Evolutionary conservation across 2,329 filamentous ascomycete species (phyloP).

Genomic region (Dothistroma pini): DNA sequence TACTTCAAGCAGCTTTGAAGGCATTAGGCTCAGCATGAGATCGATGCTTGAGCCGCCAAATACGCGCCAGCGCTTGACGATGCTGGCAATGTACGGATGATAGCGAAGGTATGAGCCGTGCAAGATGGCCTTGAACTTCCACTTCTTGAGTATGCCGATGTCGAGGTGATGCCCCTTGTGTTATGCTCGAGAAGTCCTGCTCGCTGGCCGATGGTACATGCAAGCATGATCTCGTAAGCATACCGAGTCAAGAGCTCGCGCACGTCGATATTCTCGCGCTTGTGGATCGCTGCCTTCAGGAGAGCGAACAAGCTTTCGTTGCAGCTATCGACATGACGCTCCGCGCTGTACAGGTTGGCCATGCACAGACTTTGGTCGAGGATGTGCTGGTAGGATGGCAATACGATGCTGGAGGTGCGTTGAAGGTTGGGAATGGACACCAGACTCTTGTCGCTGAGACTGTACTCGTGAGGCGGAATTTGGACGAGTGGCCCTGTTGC

Average conservation of each 20-base stretch:
- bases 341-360: conserved; percentile 17
- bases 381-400: background rate
- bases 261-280: conserved; percentile 12
- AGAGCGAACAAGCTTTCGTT: conserved; percentile 15
- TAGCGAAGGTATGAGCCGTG: conserved; percentile 26
- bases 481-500: conserved; percentile 19
- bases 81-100: conserved; percentile 17
- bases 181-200: conserved; percentile 19
- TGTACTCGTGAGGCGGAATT: conserved; percentile 10
- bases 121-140: conserved; percentile 21
- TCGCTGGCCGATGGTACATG: conserved; percentile 19
- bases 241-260: conserved; percentile 19
- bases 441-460: conserved; percentile 5
- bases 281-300: conserved; percentile 4
- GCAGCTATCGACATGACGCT: conserved; percentile 21
- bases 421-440: conserved; percentile 4
- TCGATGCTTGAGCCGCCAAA: background rate
- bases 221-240: conserved; percentile 25
- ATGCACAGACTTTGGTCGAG: conserved; percentile 10
- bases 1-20: background rate
- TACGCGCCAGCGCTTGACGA: conserved; percentile 5
- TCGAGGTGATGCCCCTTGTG: background rate
- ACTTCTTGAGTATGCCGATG: conserved; percentile 8
- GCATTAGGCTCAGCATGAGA: background rate
- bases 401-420: background rate